Evolutionary conservation across 2,329 filamentous ascomycete genomes (phyloP).

Genomic region (Knoxdaviesia proteae): DNA sequence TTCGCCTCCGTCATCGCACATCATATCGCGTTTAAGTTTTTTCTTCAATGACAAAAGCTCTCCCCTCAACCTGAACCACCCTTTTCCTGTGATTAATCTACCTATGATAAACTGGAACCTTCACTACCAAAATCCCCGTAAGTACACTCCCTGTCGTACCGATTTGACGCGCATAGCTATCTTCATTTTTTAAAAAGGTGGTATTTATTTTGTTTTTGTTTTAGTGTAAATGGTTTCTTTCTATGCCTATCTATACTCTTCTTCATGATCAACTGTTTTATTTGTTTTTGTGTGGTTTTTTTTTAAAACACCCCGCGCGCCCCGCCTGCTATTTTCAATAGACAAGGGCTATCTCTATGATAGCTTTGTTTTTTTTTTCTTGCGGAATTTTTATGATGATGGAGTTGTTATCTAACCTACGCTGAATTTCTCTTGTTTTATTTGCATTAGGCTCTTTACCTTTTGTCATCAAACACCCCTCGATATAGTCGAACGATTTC

Average conservation of each 20-base stretch:
- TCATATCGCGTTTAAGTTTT: neutral
- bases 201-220: constrained; percentile 3
- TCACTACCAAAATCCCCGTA: too few relatives aligned
- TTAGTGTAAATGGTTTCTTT: neutral
- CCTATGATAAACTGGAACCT: neutral
- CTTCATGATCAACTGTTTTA: neutral
- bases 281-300: neutral
- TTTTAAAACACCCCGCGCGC: neutral
- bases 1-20: neutral
- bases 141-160: too few relatives aligned
- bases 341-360: neutral
- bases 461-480: too few relatives aligned
- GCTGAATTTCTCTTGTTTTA: too few relatives aligned
- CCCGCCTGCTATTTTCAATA: neutral
- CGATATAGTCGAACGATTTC: too few relatives aligned
- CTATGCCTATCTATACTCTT: neutral
- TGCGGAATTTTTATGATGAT: neutral
- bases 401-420: neutral
- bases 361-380: neutral
- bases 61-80: constrained; percentile 1
- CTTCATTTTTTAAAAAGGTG: constrained; percentile 2
- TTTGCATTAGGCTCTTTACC: too few relatives aligned
- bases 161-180: constrained; percentile 2
- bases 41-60: neutral
- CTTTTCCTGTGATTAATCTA: constrained; percentile 5